Conservation (phyloP, 2,329 filamentous ascomycete genomes). For the Mariannaea sp. region DNA sequence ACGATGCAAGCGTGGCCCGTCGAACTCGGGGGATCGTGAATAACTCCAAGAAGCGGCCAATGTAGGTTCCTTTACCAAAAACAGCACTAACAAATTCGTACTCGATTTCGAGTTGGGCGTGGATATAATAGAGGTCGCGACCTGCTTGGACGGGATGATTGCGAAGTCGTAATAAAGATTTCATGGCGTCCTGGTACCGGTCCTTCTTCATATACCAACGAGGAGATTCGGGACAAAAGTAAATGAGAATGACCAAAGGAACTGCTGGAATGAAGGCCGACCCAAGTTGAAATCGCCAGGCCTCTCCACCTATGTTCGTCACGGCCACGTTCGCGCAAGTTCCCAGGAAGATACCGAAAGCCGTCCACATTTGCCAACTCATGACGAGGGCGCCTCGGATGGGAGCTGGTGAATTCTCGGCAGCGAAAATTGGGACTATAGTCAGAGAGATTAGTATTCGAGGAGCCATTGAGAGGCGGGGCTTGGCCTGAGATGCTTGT, state of each 20-base stretch:
- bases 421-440: slow-evolving; percentile 75
- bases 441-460: slow-evolving; percentile 16
- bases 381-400: slow-evolving; percentile 80
- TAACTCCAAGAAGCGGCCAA: slow-evolving; percentile 65
- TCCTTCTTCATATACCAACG: slow-evolving; percentile 72
- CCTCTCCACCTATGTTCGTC: slow-evolving; percentile 40
- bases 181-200: slow-evolving; percentile 63
- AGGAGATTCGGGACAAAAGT: slow-evolving; percentile 68
- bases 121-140: slow-evolving; percentile 67
- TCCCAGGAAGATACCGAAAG: slow-evolving; percentile 65
- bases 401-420: slow-evolving; percentile 71
- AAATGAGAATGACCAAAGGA: slow-evolving; percentile 62
- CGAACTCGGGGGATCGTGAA: slow-evolving; percentile 72
- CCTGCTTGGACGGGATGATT: slow-evolving; percentile 61
- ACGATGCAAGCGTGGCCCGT: slow-evolving; percentile 75
- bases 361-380: slow-evolving; percentile 76
- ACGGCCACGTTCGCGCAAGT: slow-evolving; percentile 63
- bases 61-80: slow-evolving; percentile 58
- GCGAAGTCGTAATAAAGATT: slow-evolving; percentile 57
- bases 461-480: too few relatives aligned
- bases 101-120: slow-evolving; percentile 68
- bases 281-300: slow-evolving; percentile 68
- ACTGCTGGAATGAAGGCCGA: slow-evolving; percentile 67
- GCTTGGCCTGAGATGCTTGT: too few relatives aligned
- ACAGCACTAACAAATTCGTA: slow-evolving; percentile 54